These are phyloP conservation scores for Fusarium devonianum DNA, from an alignment of 2,329 filamentous ascomycete genomes.

Conservation along the genomic window DNA sequence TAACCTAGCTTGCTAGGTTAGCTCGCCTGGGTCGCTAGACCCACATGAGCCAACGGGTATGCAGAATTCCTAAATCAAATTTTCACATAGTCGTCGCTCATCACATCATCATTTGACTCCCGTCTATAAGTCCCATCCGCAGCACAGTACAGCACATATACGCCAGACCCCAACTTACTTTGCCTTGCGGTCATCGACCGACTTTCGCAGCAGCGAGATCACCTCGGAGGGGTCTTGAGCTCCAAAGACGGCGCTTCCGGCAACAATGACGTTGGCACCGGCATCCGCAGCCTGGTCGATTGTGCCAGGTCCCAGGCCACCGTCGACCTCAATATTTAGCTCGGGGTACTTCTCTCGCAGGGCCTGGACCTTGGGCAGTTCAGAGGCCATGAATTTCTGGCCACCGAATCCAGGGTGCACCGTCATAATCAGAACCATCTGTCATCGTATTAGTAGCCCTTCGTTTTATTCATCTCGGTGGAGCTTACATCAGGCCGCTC, in stretches of 20 bases:
- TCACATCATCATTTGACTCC: constrained; percentile 31
- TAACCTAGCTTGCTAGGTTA: too few species aligned
- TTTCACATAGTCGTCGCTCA: constrained; percentile 23
- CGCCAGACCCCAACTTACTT: constrained; percentile 46
- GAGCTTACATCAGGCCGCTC: constrained; percentile 85
- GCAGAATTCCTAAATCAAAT: neutral
- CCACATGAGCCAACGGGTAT: too few species aligned
- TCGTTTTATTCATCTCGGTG: neutral
- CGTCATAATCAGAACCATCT: constrained; percentile 99
- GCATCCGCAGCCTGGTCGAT: constrained; percentile 95
- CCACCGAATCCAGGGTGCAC: constrained; percentile 97
- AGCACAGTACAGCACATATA: neutral
- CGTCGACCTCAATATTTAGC: constrained; percentile 96
- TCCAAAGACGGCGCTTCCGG: constrained; percentile 94
- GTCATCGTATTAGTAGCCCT: constrained; percentile 18
- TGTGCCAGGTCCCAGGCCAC: constrained; percentile 84
- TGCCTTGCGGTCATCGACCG: constrained; percentile 69
- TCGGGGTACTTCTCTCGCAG: constrained; percentile 86
- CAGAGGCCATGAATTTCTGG: constrained; percentile 97
- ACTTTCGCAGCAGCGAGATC: constrained; percentile 79
- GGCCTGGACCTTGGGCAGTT: constrained; percentile 90
- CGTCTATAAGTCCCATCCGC: constrained; percentile 21
- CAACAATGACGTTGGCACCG: constrained; percentile 97
- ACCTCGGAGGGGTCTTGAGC: constrained; percentile 88
- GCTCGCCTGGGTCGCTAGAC: too few species aligned